Evolutionary conservation across 1,284 basidiomycete genomes (phyloP).

Genomic region (Puccinia triticina): DNA sequence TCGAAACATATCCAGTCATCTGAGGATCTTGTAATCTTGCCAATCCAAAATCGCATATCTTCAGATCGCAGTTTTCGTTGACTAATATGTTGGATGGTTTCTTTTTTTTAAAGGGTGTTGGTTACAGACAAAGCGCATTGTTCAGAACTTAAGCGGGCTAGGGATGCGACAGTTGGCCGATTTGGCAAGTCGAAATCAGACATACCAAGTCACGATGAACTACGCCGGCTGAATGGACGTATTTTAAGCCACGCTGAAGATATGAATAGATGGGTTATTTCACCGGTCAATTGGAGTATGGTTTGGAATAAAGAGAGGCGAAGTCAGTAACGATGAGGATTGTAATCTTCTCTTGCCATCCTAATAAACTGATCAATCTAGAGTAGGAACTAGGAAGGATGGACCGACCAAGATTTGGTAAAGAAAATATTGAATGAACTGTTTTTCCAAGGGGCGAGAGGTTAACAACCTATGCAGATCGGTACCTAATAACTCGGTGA

Average conservation of each 20-base stretch:
- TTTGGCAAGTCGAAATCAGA: constrained; percentile 45
- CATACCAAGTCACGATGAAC: constrained; percentile 91
- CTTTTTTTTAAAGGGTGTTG: constrained; percentile 56
- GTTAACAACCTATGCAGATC: constrained; percentile 96
- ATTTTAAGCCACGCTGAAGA: constrained; percentile 88
- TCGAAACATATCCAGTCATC: constrained; percentile 99
- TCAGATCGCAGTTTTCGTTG: constrained; percentile 98
- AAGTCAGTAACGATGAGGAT: neutral
- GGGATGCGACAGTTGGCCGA: neutral
- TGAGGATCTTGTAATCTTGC: constrained; percentile 92
- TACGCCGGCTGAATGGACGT: constrained; percentile 98
- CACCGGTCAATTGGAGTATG: constrained; percentile 3
- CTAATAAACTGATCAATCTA: neutral
- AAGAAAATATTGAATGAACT: constrained; percentile 99
- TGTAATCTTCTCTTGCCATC: neutral
- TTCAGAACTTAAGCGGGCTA: neutral
- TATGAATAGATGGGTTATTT: constrained; percentile 46
- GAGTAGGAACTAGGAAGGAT: neutral
- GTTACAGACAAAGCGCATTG: neutral
- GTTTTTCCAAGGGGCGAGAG: constrained; percentile 94
- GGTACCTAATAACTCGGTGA: constrained; percentile 97
- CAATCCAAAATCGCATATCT: constrained; percentile 98
- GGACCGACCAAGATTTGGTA: constrained; percentile 88
- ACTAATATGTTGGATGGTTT: constrained; percentile 99
- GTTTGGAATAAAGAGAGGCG: neutral